Conservation (phyloP, 495 filamentous ascomycete genomes). For the Durotheca rogersii region DNA sequence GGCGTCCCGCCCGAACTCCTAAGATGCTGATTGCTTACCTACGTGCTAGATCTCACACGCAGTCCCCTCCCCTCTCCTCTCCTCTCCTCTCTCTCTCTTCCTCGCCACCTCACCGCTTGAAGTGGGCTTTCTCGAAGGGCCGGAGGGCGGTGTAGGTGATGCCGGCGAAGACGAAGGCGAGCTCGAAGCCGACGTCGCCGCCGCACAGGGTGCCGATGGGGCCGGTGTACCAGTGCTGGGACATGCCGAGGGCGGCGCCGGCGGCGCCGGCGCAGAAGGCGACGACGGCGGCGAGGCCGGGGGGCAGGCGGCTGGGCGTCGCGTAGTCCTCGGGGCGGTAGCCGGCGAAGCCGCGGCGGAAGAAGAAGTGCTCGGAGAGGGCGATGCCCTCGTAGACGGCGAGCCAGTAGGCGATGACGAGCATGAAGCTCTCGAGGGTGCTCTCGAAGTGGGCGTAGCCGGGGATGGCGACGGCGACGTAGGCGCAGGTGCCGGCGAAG, state of each 20-base stretch:
- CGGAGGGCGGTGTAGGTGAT: constrained; percentile 51
- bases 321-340: constrained; percentile 65
- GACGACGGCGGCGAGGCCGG: constrained; percentile 66
- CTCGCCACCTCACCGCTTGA: constrained; percentile 40
- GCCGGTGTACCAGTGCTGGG: constrained; percentile 72
- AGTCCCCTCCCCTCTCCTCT: too few species aligned
- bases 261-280: constrained; percentile 69
- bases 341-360: constrained; percentile 59
- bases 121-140: constrained; percentile 55
- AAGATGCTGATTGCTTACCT: too few species aligned
- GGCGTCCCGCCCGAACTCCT: too few species aligned
- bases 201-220: constrained; percentile 68
- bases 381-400: constrained; percentile 77
- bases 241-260: constrained; percentile 78
- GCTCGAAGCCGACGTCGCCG: constrained; percentile 76
- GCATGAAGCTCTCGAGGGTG: constrained; percentile 77
- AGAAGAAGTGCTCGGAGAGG: constrained; percentile 74
- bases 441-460: constrained; percentile 72
- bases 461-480: constrained; percentile 74
- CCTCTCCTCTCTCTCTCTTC: neutral
- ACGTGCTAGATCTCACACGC: too few species aligned
- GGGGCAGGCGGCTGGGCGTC: constrained; percentile 59
- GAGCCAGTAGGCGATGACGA: constrained; percentile 80
- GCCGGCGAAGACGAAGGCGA: constrained; percentile 60
- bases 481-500: constrained; percentile 64